These are phyloP conservation scores for Inga oerstediana DNA, from an alignment of 306 rosid genomes.

Conservation along the genomic window DNA sequence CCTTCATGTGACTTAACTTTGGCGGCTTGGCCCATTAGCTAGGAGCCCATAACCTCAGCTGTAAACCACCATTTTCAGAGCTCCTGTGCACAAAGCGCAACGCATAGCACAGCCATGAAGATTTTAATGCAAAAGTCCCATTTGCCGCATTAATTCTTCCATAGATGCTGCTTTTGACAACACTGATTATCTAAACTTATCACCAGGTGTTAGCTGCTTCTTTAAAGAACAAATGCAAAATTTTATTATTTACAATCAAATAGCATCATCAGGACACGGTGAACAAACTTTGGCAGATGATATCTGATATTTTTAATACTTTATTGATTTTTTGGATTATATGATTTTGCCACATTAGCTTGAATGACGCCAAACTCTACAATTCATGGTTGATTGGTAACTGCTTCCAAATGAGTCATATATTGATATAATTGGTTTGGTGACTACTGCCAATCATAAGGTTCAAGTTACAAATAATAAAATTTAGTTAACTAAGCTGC, in stretches of 20 bases:
- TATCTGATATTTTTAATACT: not conserved
- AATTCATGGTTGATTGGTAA: not conserved
- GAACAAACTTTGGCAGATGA: not conserved
- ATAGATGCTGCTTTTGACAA: not conserved
- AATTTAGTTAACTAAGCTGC: not conserved
- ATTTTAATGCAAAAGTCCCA: not conserved
- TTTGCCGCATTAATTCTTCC: not conserved
- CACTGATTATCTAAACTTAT: not conserved
- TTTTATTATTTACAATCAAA: not conserved
- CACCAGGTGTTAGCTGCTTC: not conserved
- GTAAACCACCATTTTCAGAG: not conserved
- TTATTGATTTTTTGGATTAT: not conserved
- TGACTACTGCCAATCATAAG: not conserved
- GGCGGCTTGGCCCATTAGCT: no score
- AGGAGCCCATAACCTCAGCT: no score
- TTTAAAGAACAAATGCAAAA: not conserved
- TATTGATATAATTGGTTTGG: not conserved
- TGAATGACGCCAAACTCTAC: not conserved
- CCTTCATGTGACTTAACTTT: not conserved
- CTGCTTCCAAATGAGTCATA: not conserved
- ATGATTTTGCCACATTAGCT: not conserved
- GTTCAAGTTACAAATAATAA: not conserved
- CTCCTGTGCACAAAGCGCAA: not conserved
- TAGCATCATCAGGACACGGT: not conserved
- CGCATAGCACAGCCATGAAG: not conserved